Conservation (phyloP, 805 yeast genomes). For the Teunomyces pallodes region DNA sequence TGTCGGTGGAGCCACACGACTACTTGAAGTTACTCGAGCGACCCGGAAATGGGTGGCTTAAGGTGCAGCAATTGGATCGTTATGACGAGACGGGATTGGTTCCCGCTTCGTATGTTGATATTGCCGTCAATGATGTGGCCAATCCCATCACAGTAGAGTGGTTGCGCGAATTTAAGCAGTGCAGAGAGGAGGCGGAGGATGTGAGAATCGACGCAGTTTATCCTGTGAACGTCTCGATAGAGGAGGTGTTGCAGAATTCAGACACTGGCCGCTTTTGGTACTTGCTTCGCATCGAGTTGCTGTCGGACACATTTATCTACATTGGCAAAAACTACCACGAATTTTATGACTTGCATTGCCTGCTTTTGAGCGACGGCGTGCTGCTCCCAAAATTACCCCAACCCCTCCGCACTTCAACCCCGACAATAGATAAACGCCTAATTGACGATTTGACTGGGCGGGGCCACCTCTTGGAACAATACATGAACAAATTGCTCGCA, state of each 20-base stretch:
- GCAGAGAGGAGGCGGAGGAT: neutral
- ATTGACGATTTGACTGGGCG: conserved; percentile 17
- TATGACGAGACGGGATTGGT: conserved; percentile 25
- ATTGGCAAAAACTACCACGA: conserved; percentile 36
- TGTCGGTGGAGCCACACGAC: conserved; percentile 25
- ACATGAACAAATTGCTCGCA: conserved; percentile 21
- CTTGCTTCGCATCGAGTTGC: conserved; percentile 27
- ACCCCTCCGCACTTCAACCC: conserved; percentile 15
- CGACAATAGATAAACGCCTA: conserved; percentile 11
- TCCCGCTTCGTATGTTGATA: conserved; percentile 40
- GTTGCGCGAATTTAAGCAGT: conserved; percentile 20
- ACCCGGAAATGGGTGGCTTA: conserved; percentile 42
- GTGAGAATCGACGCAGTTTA: neutral
- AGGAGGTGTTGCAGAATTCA: conserved; percentile 25
- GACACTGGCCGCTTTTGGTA: conserved; percentile 29
- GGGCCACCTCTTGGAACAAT: conserved; percentile 23
- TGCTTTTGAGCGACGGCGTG: conserved; percentile 2
- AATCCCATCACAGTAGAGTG: conserved; percentile 32
- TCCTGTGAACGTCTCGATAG: conserved; percentile 16
- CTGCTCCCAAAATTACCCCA: conserved; percentile 31
- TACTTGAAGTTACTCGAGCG: conserved; percentile 31
- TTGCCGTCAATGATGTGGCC: conserved; percentile 36
- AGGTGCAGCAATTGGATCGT: conserved; percentile 27
- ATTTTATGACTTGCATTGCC: conserved; percentile 32
- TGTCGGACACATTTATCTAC: conserved; percentile 17